phyloP scores from a whole-genome alignment of 805 yeast species.

The Schwanniomyces polymorphus region DNA sequence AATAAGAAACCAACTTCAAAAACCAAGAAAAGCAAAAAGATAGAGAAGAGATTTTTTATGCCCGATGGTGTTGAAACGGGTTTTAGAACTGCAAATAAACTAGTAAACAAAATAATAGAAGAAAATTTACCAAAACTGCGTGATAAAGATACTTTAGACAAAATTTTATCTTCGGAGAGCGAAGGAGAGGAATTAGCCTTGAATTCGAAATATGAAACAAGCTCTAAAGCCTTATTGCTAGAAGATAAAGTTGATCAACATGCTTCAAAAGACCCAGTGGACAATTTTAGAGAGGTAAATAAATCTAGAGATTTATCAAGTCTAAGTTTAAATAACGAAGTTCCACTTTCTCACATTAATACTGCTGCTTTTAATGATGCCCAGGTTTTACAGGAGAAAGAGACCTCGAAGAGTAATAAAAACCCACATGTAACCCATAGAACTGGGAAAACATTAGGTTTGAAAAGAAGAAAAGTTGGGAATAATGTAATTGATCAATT shows the following conservation, averaged over 20 bases:
- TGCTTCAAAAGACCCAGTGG: background rate
- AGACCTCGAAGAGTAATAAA: background rate
- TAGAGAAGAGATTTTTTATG: slow-evolving; percentile 58
- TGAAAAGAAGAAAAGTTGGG: slow-evolving; percentile 11
- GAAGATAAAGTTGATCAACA: background rate
- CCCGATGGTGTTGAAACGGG: slow-evolving; percentile 73
- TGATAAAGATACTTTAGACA: slow-evolving; percentile 5
- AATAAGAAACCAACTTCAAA: slow-evolving; percentile 11
- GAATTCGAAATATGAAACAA: background rate
- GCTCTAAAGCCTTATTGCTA: background rate
- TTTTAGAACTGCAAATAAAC: slow-evolving; percentile 50
- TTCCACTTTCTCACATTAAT: background rate
- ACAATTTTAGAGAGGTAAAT: too few relatives aligned
- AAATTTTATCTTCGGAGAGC: slow-evolving; percentile 15
- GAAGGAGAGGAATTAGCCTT: slow-evolving; percentile 8
- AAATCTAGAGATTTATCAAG: background rate
- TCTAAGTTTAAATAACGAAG: background rate
- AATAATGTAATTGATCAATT: slow-evolving; percentile 13
- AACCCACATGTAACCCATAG: background rate
- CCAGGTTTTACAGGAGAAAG: background rate
- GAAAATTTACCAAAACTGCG: background rate
- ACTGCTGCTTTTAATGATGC: background rate
- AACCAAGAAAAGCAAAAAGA: slow-evolving; percentile 12
- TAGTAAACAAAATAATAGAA: slow-evolving; percentile 30
- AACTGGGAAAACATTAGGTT: slow-evolving; percentile 11